A percentile compares a stretch with the other conserved stretches of the same genome.
phyloP scores from a whole-genome alignment of 1,284 basidiomycete genomes.

The Cutaneotrichosporon sp. region DNA sequence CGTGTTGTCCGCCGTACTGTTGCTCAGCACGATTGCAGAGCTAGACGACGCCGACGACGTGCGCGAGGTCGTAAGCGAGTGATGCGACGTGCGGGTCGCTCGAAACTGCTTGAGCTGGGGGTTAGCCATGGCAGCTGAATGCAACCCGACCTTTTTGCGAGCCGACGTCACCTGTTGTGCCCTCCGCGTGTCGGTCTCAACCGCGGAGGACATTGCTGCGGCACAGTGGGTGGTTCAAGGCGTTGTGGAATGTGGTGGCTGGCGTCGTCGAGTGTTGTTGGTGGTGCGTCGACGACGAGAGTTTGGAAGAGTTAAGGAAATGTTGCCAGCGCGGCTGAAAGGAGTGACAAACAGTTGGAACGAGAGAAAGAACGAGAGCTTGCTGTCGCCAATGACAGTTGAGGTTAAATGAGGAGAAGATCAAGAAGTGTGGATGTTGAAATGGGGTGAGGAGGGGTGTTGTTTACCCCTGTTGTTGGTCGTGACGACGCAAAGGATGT shows the following conservation, averaged over 20 bases:
- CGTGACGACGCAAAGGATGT: not conserved
- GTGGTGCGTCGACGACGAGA: not conserved
- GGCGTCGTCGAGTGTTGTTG: not conserved
- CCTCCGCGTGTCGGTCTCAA: constrained; percentile 18
- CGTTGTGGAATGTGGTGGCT: not conserved
- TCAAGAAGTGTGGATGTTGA: not conserved
- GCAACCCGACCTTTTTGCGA: constrained; percentile 36
- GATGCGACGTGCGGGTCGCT: constrained; percentile 25
- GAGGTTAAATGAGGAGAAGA: not conserved
- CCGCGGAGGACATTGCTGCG: constrained; percentile 7
- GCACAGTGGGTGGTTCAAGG: not conserved
- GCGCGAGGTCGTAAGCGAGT: constrained; percentile 12
- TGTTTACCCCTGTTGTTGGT: not conserved
- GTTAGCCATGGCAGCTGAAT: not conserved
- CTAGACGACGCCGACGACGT: constrained; percentile 12
- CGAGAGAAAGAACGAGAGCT: not conserved
- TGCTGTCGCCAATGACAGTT: too few relatives aligned
- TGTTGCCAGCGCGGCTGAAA: not conserved
- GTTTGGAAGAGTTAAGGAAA: not conserved
- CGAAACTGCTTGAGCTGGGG: constrained; percentile 40
- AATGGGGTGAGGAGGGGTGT: too few relatives aligned
- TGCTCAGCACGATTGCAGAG: constrained; percentile 1
- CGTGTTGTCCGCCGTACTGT: not conserved
- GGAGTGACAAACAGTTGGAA: constrained; percentile 15
- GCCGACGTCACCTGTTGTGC: constrained; percentile 35